These are phyloP conservation scores for Puccinia polysora DNA, from an alignment of 1,284 basidiomycete species.

Conservation along the genomic window DNA sequence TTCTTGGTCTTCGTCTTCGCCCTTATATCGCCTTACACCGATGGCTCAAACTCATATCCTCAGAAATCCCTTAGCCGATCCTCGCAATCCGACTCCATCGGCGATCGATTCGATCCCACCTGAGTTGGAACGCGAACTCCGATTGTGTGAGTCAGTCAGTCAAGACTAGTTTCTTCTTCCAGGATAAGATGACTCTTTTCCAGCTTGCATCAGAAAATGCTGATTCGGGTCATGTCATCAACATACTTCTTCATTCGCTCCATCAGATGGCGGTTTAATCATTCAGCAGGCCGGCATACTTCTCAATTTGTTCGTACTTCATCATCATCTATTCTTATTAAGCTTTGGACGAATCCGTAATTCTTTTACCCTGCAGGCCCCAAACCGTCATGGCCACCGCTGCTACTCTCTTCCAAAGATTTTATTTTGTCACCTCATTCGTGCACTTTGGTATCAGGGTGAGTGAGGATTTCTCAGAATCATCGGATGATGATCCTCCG, in stretches of 20 bases:
- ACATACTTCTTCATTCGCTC: background rate
- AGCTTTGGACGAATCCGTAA: background rate
- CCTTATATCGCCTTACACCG: too few relatives aligned
- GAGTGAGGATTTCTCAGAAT: constrained; percentile 51
- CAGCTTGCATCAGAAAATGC: too few relatives aligned
- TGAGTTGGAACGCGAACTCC: constrained; percentile 25
- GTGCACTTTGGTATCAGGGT: constrained; percentile 86
- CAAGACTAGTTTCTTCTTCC: background rate
- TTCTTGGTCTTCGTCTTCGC: too few relatives aligned
- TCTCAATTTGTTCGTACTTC: constrained; percentile 68
- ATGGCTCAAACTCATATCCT: too few relatives aligned
- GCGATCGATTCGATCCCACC: background rate
- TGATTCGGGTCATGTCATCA: background rate
- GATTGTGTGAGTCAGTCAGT: constrained; percentile 15
- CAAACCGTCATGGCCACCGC: constrained; percentile 95
- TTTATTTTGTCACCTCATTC: constrained; percentile 94
- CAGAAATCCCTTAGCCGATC: constrained; percentile 21
- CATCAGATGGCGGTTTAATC: constrained; percentile 60
- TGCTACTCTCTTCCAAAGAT: constrained; percentile 91
- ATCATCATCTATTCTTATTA: background rate
- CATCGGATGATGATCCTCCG: too few relatives aligned
- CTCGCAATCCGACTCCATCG: constrained; percentile 14
- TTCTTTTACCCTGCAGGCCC: constrained; percentile 61
- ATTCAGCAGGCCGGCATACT: constrained; percentile 91
- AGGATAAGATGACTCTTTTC: background rate